A percentile compares a stretch with the other conserved stretches of the same genome.
phyloP scores from a whole-genome alignment of 805 yeast genomes.

The Geotrichum ghanense region DNA sequence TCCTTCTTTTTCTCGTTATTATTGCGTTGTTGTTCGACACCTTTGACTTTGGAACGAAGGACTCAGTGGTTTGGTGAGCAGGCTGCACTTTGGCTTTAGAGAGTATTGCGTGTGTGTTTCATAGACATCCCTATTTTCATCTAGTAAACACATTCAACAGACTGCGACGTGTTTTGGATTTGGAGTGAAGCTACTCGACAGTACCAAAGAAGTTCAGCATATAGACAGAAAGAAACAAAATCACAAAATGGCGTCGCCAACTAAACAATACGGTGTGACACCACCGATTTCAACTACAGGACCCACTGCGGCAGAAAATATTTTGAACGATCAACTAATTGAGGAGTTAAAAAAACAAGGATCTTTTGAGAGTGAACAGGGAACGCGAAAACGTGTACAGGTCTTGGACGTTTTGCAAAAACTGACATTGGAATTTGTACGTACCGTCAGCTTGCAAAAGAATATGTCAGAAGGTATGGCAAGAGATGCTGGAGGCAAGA shows the following conservation, averaged over 20 bases:
- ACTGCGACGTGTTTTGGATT: too few species aligned
- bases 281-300: constrained; percentile 78
- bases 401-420: constrained; percentile 63
- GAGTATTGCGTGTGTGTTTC: too few species aligned
- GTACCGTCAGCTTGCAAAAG: constrained; percentile 61
- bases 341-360: constrained; percentile 71
- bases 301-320: constrained; percentile 71
- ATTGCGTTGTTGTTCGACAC: too few species aligned
- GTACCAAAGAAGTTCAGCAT: too few species aligned
- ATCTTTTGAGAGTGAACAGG: constrained; percentile 81
- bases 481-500: constrained; percentile 91
- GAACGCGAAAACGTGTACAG: constrained; percentile 66
- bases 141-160: too few species aligned
- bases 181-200: too few species aligned
- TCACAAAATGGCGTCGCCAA: not conserved
- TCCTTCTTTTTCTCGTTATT: too few species aligned
- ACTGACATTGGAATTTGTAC: constrained; percentile 72
- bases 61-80: too few species aligned
- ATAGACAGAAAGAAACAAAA: not conserved
- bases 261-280: constrained; percentile 51
- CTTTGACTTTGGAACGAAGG: too few species aligned
- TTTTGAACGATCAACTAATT: constrained; percentile 63
- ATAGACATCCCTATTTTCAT: too few species aligned
- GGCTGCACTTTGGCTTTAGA: too few species aligned
- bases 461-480: constrained; percentile 99